phyloP scores from a whole-genome alignment of 2,329 filamentous ascomycete genomes.

The Pseudogymnoascus sp. region DNA sequence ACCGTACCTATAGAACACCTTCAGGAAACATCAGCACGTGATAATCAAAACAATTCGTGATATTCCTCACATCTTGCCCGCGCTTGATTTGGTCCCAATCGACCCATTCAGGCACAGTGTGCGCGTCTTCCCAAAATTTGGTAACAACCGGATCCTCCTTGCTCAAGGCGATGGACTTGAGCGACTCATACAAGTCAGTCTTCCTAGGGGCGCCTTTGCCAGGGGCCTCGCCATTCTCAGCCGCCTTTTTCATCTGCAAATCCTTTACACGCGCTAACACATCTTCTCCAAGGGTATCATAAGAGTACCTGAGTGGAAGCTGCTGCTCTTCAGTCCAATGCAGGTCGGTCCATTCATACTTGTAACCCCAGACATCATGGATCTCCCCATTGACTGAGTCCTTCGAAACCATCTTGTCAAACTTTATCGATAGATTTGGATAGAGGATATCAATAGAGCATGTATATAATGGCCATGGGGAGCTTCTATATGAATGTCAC shows the following conservation, averaged over 20 bases:
- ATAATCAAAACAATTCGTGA: conserved; percentile 25
- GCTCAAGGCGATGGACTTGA: background rate
- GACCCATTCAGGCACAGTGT: conserved; percentile 55
- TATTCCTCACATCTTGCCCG: conserved; percentile 42
- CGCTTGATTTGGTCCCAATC: conserved; percentile 58
- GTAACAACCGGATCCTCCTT: background rate
- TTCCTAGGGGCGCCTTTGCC: conserved; percentile 12
- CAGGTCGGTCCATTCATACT: conserved; percentile 56
- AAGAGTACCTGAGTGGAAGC: conserved; percentile 50
- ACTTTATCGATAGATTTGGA: background rate
- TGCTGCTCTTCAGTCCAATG: conserved; percentile 53
- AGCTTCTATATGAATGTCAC: background rate
- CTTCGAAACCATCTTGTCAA: background rate
- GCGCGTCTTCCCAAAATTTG: conserved; percentile 49
- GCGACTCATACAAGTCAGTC: conserved; percentile 22
- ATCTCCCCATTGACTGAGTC: background rate
- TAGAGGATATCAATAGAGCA: background rate
- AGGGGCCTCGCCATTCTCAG: background rate
- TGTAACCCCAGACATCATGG: conserved; percentile 46
- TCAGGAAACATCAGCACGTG: conserved; percentile 10
- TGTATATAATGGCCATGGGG: background rate
- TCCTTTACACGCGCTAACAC: conserved; percentile 22
- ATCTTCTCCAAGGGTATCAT: conserved; percentile 58
- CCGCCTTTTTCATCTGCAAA: background rate
- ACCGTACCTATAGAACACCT: conserved; percentile 55